Evolutionary conservation across 768 basidiomycete species (phyloP).

Genomic region (Dentipellis sp.): DNA sequence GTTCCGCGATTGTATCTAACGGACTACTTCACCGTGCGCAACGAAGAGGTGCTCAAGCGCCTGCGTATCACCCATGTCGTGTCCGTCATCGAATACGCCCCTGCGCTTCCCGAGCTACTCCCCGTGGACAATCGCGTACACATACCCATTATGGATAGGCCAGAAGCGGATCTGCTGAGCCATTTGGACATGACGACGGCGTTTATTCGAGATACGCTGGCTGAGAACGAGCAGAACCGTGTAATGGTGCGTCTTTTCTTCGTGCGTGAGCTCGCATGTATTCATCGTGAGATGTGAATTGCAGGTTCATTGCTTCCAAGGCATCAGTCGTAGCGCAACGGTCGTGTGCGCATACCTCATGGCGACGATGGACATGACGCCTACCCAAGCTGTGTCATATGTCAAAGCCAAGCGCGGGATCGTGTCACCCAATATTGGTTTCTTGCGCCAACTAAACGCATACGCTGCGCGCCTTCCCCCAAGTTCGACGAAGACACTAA

Average conservation of each 20-base stretch:
- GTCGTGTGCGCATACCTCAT: conserved; percentile 64
- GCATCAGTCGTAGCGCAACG: conserved; percentile 69
- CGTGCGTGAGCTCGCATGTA: no score
- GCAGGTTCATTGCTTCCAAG: conserved; percentile 73
- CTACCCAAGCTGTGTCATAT: conserved; percentile 18
- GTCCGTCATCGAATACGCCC: conserved; percentile 47
- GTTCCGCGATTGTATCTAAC: conserved; percentile 53
- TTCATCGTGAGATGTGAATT: not conserved
- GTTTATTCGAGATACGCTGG: conserved; percentile 43
- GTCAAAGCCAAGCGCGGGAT: conserved; percentile 17
- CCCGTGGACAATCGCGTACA: conserved; percentile 40
- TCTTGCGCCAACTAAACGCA: conserved; percentile 19
- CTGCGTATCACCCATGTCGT: conserved; percentile 71
- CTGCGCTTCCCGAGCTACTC: conserved; percentile 29
- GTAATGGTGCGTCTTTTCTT: conserved; percentile 37
- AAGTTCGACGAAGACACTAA: not conserved
- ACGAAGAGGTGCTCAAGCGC: conserved; percentile 34
- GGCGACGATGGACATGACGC: conserved; percentile 18
- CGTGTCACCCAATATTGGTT: conserved; percentile 23
- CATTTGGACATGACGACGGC: conserved; percentile 41
- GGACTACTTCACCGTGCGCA: conserved; percentile 46
- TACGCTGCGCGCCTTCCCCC: not conserved
- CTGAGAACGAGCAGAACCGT: conserved; percentile 30
- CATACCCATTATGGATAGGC: conserved; percentile 37
- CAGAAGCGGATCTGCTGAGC: conserved; percentile 30